Evolutionary conservation across 129 eudicot genomes (phyloP), one percentile per base, ranked within the genome.

Genomic region (Lactuca saligna): DNA sequence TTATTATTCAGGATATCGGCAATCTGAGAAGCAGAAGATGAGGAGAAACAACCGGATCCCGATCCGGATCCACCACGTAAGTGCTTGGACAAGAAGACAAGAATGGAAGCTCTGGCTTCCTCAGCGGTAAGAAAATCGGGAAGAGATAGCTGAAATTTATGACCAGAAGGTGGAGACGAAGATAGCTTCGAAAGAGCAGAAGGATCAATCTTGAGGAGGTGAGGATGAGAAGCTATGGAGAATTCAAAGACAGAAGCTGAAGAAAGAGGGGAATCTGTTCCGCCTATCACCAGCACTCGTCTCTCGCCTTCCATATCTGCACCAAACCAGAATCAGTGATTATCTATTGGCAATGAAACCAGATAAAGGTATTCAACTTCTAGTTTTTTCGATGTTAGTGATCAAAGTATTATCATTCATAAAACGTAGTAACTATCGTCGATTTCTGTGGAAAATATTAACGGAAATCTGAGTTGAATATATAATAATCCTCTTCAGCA

Each of bases 201-300:
- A 0, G 95, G 74, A 17, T 90, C 95, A 4, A 90, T 73, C 13
- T 51, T 62, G 17, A 90, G 69, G 4, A 31, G 66, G 32, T 77
- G 73, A 38, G 77, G 70, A 25, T 70, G 68, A 13, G 62, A 60
- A 20, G 71, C 48, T 3, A 64, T 78, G 13, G 97, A 80, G 20
- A 81, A 78, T 0, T 76, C 72, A 63, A 74, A 87, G 1, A 87
- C 84, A 17, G 89, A 44, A 62, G 77, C n/a, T 1, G 89, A 51
- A 61, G 89, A 59, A 25, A 87, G 83, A 4, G 91, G 67, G 4
- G 83, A 78, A 13, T 86, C 97, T 74, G 81, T 87, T 56, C 89
- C 84, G 2, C 97, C 95, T 53, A 89, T 48, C 4, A 78, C 75
- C 57, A 84, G 49, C 68, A 64, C 55, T 15, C 82, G 63, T 38